Conservation (phyloP, 1,139 yeast species). For the Meyerozyma carpophila region DNA sequence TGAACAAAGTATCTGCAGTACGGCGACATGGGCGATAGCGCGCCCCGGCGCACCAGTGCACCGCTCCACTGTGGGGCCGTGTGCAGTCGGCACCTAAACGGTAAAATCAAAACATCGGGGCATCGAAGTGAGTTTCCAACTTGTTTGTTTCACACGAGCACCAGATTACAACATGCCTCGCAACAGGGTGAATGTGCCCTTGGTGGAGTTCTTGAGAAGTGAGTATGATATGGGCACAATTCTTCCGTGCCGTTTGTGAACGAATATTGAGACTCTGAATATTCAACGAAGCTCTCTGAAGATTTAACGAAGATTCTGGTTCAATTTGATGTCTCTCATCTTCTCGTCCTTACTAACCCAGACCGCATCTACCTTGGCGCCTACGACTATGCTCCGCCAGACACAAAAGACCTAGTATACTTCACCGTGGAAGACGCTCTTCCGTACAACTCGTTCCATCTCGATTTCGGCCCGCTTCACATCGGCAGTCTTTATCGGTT, state of each 20-base stretch:
- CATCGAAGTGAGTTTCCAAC: not conserved
- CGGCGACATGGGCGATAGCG: not conserved
- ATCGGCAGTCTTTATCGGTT: constrained; percentile 90
- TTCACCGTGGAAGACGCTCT: constrained; percentile 90
- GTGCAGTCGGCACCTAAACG: constrained; percentile 1
- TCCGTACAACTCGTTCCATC: constrained; percentile 87
- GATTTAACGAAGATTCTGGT: no score
- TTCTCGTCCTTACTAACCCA: constrained; percentile 18
- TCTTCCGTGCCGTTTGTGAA: not conserved
- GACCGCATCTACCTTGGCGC: constrained; percentile 91
- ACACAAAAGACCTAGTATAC: constrained; percentile 70
- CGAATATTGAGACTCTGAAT: no score
- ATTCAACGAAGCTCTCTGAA: no score
- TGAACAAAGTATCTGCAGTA: not conserved
- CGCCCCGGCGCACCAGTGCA: not conserved
- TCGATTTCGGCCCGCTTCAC: constrained; percentile 94
- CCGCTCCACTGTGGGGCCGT: not conserved
- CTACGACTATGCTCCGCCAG: constrained; percentile 72
- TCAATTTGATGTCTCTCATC: no score
- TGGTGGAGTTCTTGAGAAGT: constrained; percentile 45
- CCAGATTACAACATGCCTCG: constrained; percentile 13
- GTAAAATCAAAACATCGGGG: constrained; percentile 1
- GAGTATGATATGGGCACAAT: constrained; percentile 13
- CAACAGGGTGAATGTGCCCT: constrained; percentile 23
- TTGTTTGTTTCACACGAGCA: not conserved